Evolutionary conservation across 768 basidiomycete species (phyloP).

Genomic region (Crepidotus variabilis): DNA sequence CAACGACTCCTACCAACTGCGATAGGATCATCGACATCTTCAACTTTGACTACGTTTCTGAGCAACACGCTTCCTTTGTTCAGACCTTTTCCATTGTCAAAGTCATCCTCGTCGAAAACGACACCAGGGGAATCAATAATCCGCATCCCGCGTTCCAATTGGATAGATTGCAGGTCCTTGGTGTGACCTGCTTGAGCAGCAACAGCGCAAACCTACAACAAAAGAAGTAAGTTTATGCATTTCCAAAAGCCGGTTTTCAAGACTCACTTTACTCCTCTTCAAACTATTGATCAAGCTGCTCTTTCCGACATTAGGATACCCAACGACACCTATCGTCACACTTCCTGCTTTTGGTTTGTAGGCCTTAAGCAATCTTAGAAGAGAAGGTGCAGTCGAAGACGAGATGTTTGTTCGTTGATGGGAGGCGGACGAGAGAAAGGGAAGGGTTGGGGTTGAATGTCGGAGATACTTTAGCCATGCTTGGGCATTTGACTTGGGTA

Average conservation of each 20-base stretch:
- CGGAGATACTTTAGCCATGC: conserved; percentile 90
- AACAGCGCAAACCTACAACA: conserved; percentile 76
- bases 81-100: conserved; percentile 35
- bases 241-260: background rate
- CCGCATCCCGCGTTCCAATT: conserved; percentile 87
- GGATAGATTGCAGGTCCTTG: conserved; percentile 85
- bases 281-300: conserved; percentile 92
- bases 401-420: conserved; percentile 83
- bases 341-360: conserved; percentile 71
- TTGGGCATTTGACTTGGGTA: conserved; percentile 84
- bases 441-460: conserved; percentile 87
- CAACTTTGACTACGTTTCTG: conserved; percentile 86
- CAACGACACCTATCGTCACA: conserved; percentile 87
- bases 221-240: background rate
- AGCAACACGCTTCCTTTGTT: conserved; percentile 69
- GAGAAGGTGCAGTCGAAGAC: conserved; percentile 67
- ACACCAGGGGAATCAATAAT: conserved; percentile 97
- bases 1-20: conserved; percentile 60
- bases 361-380: conserved; percentile 80
- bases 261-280: conserved; percentile 72
- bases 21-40: conserved; percentile 88
- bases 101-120: conserved; percentile 84
- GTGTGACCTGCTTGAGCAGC: conserved; percentile 96
- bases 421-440: conserved; percentile 79
- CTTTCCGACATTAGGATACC: conserved; percentile 97